A percentile compares a stretch with the other conserved stretches of the same genome.
These are phyloP conservation scores for Monotropa hypopitys DNA, from an alignment of 179 eudicot genomes.

Conservation along the genomic window DNA sequence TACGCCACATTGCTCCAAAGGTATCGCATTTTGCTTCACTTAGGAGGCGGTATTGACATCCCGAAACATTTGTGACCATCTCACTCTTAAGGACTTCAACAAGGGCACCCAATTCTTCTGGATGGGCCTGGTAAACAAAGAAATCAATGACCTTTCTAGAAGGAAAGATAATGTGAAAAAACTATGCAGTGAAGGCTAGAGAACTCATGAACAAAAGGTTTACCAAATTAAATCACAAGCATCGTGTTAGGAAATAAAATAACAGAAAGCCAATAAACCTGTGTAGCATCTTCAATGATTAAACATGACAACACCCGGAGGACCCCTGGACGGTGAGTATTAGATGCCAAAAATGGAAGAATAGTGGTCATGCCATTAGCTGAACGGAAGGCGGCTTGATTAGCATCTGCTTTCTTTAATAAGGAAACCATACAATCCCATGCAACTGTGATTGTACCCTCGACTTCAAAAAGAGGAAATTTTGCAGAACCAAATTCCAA, in stretches of 20 bases:
- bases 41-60: conserved; percentile 64
- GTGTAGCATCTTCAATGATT: conserved; percentile 72
- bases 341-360: conserved; percentile 81
- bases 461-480: conserved; percentile 72
- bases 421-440: conserved; percentile 97
- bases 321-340: conserved; percentile 84
- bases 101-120: conserved; percentile 82
- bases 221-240: neutral
- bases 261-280: conserved; percentile 37
- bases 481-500: conserved; percentile 78
- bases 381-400: conserved; percentile 83
- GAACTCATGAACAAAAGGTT: neutral
- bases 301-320: conserved; percentile 83
- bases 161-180: neutral
- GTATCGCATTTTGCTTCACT: conserved; percentile 88
- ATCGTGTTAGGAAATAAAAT: neutral
- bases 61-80: conserved; percentile 73
- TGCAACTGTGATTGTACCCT: conserved; percentile 59
- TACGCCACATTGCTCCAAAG: conserved; percentile 93
- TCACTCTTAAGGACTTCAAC: conserved; percentile 91
- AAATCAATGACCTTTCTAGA: conserved; percentile 3
- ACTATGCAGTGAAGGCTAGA: neutral
- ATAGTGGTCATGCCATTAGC: conserved; percentile 65
- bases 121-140: conserved; percentile 54
- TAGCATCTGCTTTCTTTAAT: conserved; percentile 84